phyloP scores from a whole-genome alignment of 768 basidiomycete species.

The Boletus subcaerulescens region DNA sequence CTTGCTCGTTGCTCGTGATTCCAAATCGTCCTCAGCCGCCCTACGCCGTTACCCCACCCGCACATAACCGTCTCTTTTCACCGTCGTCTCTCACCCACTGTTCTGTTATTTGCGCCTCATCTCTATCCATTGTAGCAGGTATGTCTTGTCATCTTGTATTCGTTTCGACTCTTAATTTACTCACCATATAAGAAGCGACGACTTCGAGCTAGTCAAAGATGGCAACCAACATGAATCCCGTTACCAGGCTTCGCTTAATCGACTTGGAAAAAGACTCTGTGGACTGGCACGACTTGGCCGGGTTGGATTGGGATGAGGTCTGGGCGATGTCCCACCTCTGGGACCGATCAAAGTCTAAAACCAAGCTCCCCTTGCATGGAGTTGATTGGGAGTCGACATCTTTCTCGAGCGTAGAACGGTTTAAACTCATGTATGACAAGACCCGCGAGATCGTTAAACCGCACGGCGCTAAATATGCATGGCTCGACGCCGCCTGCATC shows the following conservation, averaged over 20 bases:
- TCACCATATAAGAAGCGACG: background rate
- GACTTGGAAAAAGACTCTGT: background rate
- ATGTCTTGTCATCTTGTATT: background rate
- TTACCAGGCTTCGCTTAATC: background rate
- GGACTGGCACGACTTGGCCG: background rate
- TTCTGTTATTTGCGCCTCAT: too few relatives aligned
- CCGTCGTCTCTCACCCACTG: too few relatives aligned
- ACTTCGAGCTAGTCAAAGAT: background rate
- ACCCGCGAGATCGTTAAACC: background rate
- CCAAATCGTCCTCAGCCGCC: too few relatives aligned
- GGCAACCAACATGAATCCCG: background rate
- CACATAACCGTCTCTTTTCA: too few relatives aligned
- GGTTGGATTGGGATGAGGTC: background rate
- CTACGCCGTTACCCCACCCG: too few relatives aligned
- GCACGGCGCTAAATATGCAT: background rate
- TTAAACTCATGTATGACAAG: background rate
- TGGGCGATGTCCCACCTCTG: slow-evolving; percentile 4
- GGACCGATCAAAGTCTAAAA: background rate
- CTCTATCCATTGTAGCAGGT: background rate
- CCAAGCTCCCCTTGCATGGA: background rate
- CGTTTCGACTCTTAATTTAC: background rate
- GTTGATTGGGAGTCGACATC: background rate
- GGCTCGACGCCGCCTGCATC: slow-evolving; percentile 5
- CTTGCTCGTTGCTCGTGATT: too few relatives aligned
- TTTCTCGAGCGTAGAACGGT: slow-evolving; percentile 1